Conservation (phyloP, 768 basidiomycete genomes). For the Rhizopogon vulgaris region DNA sequence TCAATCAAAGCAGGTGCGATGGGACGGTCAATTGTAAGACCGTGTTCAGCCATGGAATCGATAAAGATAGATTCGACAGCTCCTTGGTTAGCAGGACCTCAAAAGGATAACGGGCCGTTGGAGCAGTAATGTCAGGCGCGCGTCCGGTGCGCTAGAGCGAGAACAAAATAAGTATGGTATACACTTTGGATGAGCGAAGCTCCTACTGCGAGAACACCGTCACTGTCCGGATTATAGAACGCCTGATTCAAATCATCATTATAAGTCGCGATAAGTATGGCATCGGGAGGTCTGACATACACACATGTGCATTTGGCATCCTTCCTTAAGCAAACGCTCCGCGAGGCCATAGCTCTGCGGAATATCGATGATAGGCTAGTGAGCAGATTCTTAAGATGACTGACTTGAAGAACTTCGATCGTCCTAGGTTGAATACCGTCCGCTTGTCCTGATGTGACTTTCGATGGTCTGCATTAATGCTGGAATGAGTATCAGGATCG, state of each 20-base stretch:
- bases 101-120: slow-evolving; percentile 63
- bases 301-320: slow-evolving; percentile 61
- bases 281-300: slow-evolving; percentile 31
- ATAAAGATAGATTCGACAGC: slow-evolving; percentile 35
- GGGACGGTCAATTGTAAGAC: slow-evolving; percentile 29
- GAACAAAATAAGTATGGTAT: background rate
- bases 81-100: slow-evolving; percentile 48
- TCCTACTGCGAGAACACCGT: slow-evolving; percentile 57
- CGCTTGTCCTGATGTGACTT: slow-evolving; percentile 43
- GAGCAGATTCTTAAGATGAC: background rate
- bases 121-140: slow-evolving; percentile 55
- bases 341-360: slow-evolving; percentile 73
- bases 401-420: slow-evolving; percentile 46
- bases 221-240: slow-evolving; percentile 61
- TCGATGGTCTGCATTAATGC: slow-evolving; percentile 27
- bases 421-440: slow-evolving; percentile 53
- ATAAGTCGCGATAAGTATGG: background rate
- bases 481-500: background rate
- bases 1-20: slow-evolving; percentile 23
- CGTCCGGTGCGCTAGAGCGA: slow-evolving; percentile 49
- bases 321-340: slow-evolving; percentile 55
- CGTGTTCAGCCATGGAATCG: slow-evolving; percentile 29
- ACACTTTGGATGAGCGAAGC: background rate
- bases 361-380: background rate
- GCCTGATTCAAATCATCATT: slow-evolving; percentile 34